phyloP scores from a whole-genome alignment of 1,139 yeast genomes.

The Candida tropicalis region DNA sequence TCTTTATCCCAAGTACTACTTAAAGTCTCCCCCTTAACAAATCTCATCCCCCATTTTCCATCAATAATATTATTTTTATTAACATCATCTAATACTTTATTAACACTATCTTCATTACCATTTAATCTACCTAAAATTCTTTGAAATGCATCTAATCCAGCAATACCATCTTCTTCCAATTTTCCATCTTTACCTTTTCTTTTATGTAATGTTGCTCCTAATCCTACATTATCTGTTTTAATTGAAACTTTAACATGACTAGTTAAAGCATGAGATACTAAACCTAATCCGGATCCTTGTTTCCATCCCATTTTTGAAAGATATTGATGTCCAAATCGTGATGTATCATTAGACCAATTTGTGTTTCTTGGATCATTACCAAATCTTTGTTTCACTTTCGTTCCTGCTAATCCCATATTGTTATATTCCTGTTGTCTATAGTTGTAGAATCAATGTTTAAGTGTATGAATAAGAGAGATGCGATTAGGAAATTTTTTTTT shows the following conservation, averaged over 20 bases:
- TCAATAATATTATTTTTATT: constrained; percentile 66
- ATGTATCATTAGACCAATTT: constrained; percentile 87
- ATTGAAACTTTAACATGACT: constrained; percentile 81
- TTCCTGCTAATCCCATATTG: constrained; percentile 86
- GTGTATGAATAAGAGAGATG: neutral
- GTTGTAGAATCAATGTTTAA: too few species aligned
- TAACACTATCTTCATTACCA: constrained; percentile 66
- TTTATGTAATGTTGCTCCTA: constrained; percentile 76
- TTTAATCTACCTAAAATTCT: constrained; percentile 84
- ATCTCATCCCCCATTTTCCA: constrained; percentile 86
- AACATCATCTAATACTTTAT: constrained; percentile 63
- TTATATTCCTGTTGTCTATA: neutral
- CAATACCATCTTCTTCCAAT: constrained; percentile 70
- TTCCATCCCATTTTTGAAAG: constrained; percentile 85
- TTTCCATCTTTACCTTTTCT: constrained; percentile 43
- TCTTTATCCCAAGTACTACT: constrained; percentile 85
- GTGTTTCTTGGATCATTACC: constrained; percentile 95
- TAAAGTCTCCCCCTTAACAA: constrained; percentile 81
- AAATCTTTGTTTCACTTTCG: constrained; percentile 78
- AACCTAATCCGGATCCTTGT: constrained; percentile 88
- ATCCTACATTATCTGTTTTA: constrained; percentile 81
- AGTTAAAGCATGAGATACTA: constrained; percentile 62
- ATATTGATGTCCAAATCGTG: constrained; percentile 86
- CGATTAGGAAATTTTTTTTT: constrained; percentile 1
- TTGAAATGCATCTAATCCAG: constrained; percentile 93